phyloP scores from a whole-genome alignment of 495 filamentous ascomycete genomes.

The Aspergillus campestris region DNA sequence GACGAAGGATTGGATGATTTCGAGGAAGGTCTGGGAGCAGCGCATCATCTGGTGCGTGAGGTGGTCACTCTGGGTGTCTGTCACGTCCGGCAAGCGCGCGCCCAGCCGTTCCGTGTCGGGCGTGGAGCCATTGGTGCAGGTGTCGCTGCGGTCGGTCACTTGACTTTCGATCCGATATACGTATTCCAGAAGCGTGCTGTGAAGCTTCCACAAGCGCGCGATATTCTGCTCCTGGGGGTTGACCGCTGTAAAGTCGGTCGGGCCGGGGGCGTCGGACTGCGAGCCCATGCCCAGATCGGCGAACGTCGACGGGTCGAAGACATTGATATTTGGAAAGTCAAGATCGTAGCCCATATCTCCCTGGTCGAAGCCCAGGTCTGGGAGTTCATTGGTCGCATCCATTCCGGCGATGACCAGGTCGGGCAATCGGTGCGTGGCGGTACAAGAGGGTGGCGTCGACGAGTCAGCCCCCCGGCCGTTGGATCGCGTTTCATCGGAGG shows the following conservation, averaged over 20 bases:
- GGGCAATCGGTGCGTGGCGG: neutral
- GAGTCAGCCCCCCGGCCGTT: neutral
- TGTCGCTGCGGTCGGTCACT: no score
- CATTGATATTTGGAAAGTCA: neutral
- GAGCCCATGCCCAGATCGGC: constrained; percentile 1
- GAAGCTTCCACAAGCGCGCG: neutral
- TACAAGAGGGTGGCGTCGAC: neutral
- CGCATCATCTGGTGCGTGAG: neutral
- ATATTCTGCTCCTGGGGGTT: constrained; percentile 1
- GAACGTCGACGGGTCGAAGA: neutral
- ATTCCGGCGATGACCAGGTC: neutral
- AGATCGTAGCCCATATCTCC: neutral
- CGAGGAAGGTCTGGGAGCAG: neutral
- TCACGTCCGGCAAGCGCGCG: neutral
- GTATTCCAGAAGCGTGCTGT: neutral
- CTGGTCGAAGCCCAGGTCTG: neutral
- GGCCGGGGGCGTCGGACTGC: neutral
- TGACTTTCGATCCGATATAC: neutral
- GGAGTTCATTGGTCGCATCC: neutral
- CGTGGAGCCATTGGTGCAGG: neutral
- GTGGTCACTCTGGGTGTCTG: neutral
- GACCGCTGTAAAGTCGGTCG: neutral
- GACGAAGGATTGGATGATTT: constrained; percentile 1
- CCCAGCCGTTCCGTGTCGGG: neutral
- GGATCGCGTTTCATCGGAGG: neutral